Evolutionary conservation across 78 protist genomes (phyloP).

Genomic region (Tieghemostelium lacteum): DNA sequence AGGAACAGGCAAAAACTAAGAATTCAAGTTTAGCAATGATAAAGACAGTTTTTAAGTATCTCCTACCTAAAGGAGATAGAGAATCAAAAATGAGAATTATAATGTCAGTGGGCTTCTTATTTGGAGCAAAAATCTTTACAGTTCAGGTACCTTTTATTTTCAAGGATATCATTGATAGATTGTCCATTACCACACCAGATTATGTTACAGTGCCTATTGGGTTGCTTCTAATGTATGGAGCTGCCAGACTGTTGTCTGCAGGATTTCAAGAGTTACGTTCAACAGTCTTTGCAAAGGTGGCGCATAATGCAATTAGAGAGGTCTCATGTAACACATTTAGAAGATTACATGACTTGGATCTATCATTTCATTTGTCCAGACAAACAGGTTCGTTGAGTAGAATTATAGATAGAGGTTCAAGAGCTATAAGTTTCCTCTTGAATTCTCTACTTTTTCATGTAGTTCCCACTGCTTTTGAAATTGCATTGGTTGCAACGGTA

Average conservation of each 20-base stretch:
- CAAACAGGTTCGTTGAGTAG: constrained; percentile 92
- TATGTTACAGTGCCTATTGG: constrained; percentile 20
- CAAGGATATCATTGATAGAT: constrained; percentile 89
- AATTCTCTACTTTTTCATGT: constrained; percentile 87
- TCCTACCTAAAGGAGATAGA: constrained; percentile 72
- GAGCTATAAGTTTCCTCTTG: constrained; percentile 86
- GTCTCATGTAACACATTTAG: constrained; percentile 78
- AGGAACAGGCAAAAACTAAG: constrained; percentile 29
- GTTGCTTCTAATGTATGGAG: constrained; percentile 72
- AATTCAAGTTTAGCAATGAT: constrained; percentile 58
- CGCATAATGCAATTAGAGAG: constrained; percentile 84
- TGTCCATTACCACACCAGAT: constrained; percentile 3
- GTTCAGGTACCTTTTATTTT: constrained; percentile 90
- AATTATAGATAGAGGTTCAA: constrained; percentile 91
- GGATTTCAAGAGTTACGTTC: constrained; percentile 80
- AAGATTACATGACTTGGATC: constrained; percentile 89
- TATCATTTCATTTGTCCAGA: constrained; percentile 89
- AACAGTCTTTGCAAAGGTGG: constrained; percentile 89
- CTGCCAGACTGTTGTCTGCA: constrained; percentile 72
- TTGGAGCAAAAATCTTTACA: constrained; percentile 64
- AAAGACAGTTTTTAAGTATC: constrained; percentile 49
- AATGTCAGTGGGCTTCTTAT: constrained; percentile 22
- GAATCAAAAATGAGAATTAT: constrained; percentile 62
- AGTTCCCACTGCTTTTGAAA: constrained; percentile 93
- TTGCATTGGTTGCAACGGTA: constrained; percentile 87